phyloP scores from a whole-genome alignment of 129 eudicot genomes.

The Scalesia atractyloides region DNA sequence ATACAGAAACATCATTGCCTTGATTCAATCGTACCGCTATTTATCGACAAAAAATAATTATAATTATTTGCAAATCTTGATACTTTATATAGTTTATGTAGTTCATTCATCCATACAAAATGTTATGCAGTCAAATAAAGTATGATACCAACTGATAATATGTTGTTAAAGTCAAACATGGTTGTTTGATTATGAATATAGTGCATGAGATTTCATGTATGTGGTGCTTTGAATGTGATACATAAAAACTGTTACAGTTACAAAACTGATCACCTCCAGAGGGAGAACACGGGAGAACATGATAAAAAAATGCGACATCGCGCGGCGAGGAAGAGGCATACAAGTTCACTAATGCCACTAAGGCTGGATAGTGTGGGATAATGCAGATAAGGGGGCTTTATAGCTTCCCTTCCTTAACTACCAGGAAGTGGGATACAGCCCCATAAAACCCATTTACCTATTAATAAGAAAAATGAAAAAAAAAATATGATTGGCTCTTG shows the following conservation, averaged over 20 bases:
- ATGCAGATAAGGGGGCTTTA: no score
- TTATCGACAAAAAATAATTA: conserved; percentile 8
- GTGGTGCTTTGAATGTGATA: no score
- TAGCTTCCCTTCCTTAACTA: no score
- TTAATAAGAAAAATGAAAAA: no score
- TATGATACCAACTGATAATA: not conserved
- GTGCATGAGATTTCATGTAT: no score
- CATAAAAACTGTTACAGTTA: not conserved
- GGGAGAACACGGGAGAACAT: not conserved
- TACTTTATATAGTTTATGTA: not conserved
- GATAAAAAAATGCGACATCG: no score
- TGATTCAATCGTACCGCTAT: not conserved
- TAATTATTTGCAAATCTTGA: conserved; percentile 5
- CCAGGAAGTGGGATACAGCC: no score
- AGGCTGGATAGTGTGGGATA: no score
- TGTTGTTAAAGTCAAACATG: not conserved
- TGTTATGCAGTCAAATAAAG: not conserved
- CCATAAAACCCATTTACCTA: no score
- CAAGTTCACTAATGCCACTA: conserved; percentile 15
- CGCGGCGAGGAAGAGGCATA: not conserved
- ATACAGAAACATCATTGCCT: conserved; percentile 15
- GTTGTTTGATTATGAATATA: not conserved
- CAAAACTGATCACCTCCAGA: not conserved
- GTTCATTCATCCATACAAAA: not conserved
- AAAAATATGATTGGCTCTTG: no score